Conservation (phyloP, 805 yeast species). For the Saturnispora dispora region DNA sequence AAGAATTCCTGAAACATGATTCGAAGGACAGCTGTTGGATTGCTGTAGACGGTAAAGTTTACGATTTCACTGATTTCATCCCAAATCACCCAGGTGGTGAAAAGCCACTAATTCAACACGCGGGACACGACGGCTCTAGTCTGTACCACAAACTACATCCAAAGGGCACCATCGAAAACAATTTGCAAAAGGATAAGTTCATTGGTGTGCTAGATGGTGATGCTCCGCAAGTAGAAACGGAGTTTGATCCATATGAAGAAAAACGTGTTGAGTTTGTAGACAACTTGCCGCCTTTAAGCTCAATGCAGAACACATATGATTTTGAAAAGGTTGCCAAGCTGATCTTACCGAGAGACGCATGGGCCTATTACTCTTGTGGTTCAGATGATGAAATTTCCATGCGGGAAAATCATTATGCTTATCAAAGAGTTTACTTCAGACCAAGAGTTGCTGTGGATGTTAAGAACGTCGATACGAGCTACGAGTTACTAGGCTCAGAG, state of each 20-base stretch:
- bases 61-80: conserved; percentile 59
- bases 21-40: conserved; percentile 70
- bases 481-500: conserved; percentile 66
- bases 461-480: conserved; percentile 54
- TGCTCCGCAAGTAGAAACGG: conserved; percentile 28
- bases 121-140: conserved; percentile 49
- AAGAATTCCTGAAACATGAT: conserved; percentile 45
- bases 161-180: conserved; percentile 66
- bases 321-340: conserved; percentile 81
- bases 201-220: conserved; percentile 40
- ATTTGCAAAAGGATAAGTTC: conserved; percentile 48
- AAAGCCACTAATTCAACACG: conserved; percentile 33
- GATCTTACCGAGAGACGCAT: conserved; percentile 67
- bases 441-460: conserved; percentile 83
- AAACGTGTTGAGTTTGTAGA: conserved; percentile 34
- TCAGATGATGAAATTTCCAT: conserved; percentile 87
- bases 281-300: conserved; percentile 58
- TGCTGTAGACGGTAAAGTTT: conserved; percentile 67
- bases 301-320: conserved; percentile 71
- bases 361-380: conserved; percentile 91
- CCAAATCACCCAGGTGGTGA: conserved; percentile 46
- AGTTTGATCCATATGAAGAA: conserved; percentile 32
- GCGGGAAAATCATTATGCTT: conserved; percentile 87
- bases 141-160: conserved; percentile 89
- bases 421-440: conserved; percentile 78